A percentile compares a stretch with the other conserved stretches of the same genome.
Conservation (phyloP, 768 basidiomycete genomes). For the Suillus subalutaceus region DNA sequence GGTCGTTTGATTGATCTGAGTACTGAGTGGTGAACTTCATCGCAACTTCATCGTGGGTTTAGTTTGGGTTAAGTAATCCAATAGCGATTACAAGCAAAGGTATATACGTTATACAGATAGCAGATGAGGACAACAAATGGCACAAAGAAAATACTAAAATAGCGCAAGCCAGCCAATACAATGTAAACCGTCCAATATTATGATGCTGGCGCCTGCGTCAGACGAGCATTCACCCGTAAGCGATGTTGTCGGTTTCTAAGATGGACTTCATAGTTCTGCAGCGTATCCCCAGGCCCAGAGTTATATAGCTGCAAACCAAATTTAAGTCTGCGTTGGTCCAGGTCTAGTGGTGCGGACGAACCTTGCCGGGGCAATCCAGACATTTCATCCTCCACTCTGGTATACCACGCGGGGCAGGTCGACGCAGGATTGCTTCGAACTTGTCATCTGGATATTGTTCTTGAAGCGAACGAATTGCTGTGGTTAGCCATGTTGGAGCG, state of each 20-base stretch:
- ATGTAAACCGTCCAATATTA: constrained; percentile 1
- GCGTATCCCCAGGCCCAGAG: constrained; percentile 83
- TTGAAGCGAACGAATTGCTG: constrained; percentile 69
- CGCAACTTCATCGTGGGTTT: not conserved
- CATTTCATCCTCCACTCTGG: constrained; percentile 93
- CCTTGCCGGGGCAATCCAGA: constrained; percentile 92
- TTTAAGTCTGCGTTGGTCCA: constrained; percentile 9
- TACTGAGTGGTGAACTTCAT: no score
- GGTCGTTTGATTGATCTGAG: not conserved
- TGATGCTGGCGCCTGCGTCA: constrained; percentile 11
- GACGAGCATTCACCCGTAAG: constrained; percentile 67
- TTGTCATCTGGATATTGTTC: constrained; percentile 76
- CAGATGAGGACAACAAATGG: constrained; percentile 26
- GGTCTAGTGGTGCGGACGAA: constrained; percentile 32
- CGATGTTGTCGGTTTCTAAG: constrained; percentile 84
- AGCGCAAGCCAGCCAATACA: not conserved
- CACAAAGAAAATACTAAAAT: constrained; percentile 16
- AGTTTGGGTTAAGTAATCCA: not conserved
- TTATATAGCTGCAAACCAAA: constrained; percentile 70
- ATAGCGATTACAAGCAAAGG: constrained; percentile 31
- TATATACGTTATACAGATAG: constrained; percentile 36
- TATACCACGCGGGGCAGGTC: constrained; percentile 51
- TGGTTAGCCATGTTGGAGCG: constrained; percentile 72
- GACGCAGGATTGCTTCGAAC: constrained; percentile 77
- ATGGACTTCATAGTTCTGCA: constrained; percentile 92